A percentile compares a stretch with the other conserved stretches of the same genome.
Evolutionary conservation across 164 flowering plant genomes (phyloP).

Genomic region (Aristolochia contorta): DNA sequence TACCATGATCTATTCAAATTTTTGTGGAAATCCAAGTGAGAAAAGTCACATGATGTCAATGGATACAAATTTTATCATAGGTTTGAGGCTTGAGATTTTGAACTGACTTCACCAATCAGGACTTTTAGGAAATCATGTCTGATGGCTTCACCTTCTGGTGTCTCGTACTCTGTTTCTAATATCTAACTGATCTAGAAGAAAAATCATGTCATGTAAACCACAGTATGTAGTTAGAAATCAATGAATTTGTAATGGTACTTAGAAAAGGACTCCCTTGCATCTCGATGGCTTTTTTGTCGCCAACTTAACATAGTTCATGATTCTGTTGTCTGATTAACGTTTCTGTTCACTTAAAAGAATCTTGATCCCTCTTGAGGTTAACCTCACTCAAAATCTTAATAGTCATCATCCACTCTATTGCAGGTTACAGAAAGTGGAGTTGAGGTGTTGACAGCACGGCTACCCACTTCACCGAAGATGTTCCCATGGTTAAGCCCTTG

Average conservation of each 20-base stretch:
- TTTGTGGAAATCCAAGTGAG: too few species aligned
- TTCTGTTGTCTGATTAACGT: background rate
- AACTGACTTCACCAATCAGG: background rate
- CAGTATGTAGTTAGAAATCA: too few species aligned
- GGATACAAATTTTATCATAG: background rate
- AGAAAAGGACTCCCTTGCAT: too few species aligned
- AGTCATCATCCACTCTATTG: constrained; percentile 2
- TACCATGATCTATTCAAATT: background rate
- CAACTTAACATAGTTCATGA: background rate
- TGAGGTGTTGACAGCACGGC: constrained; percentile 78
- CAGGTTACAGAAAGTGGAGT: constrained; percentile 96
- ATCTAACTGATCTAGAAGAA: too few species aligned
- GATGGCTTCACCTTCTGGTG: too few species aligned
- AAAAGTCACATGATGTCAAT: background rate
- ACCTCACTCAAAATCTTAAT: background rate
- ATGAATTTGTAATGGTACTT: too few species aligned
- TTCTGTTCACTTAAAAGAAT: background rate
- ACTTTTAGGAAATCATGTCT: too few species aligned
- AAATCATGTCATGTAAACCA: too few species aligned
- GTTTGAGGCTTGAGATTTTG: background rate
- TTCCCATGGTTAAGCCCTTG: constrained; percentile 63
- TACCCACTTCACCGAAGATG: constrained; percentile 81
- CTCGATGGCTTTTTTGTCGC: background rate
- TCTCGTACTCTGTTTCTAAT: too few species aligned
- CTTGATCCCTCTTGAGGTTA: background rate